These are phyloP conservation scores for Acanthochlamys bracteata DNA, from an alignment of 106 monocot species.

Conservation along the genomic window DNA sequence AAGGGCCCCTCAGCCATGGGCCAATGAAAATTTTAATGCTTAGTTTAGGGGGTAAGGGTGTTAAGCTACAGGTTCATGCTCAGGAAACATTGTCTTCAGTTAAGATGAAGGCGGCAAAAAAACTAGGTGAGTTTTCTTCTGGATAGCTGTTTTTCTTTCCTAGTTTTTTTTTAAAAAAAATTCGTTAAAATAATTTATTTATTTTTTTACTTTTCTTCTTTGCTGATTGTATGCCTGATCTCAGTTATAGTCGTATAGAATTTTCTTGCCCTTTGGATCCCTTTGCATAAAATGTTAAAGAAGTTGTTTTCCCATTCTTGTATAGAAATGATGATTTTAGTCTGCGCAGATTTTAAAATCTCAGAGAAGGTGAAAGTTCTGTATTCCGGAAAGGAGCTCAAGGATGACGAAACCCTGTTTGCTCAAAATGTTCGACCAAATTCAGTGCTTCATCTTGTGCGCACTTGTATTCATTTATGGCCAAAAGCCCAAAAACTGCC, in stretches of 20 bases:
- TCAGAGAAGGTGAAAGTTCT: conserved; percentile 67
- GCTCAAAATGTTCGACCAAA: conserved; percentile 63
- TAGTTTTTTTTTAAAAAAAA: background rate
- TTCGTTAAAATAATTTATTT: too few relatives aligned
- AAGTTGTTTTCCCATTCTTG: background rate
- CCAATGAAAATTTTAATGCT: conserved; percentile 58
- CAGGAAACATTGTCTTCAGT: conserved; percentile 54
- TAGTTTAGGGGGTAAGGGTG: conserved; percentile 61
- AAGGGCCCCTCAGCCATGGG: conserved; percentile 40
- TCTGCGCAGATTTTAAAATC: conserved; percentile 54
- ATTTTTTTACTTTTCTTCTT: too few relatives aligned
- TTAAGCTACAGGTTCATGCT: conserved; percentile 58
- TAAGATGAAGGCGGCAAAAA: conserved; percentile 74
- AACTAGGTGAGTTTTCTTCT: conserved; percentile 46
- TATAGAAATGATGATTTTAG: background rate
- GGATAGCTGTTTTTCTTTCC: background rate
- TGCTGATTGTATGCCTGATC: too few relatives aligned
- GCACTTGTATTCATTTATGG: conserved; percentile 75
- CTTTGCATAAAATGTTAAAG: too few relatives aligned
- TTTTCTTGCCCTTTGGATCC: too few relatives aligned
- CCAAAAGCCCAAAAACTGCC: conserved; percentile 83
- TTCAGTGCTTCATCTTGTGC: conserved; percentile 82
- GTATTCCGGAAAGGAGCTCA: conserved; percentile 73
- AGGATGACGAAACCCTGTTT: conserved; percentile 60
- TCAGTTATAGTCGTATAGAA: too few relatives aligned